Conservation (phyloP, 805 yeast species). For the Metschnikowia dekortorum region DNA sequence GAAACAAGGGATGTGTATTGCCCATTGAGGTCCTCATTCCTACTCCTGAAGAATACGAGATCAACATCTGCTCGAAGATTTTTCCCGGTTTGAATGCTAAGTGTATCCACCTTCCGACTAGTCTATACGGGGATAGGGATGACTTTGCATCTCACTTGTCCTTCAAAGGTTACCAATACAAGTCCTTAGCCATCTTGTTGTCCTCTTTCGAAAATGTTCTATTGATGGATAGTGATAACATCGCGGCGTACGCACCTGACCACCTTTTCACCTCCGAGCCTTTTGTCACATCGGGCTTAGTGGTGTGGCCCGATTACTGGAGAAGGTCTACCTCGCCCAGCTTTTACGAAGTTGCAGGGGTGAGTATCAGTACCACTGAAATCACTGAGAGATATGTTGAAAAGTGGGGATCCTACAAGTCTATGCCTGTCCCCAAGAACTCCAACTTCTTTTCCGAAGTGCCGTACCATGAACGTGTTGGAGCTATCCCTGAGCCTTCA, state of each 20-base stretch:
- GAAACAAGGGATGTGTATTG: slow-evolving; percentile 60
- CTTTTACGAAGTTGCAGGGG: slow-evolving; percentile 65
- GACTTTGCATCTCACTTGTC: slow-evolving; percentile 28
- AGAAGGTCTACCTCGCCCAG: slow-evolving; percentile 73
- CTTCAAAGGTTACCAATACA: slow-evolving; percentile 42
- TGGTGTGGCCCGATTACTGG: slow-evolving; percentile 90
- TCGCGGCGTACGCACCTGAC: slow-evolving; percentile 65
- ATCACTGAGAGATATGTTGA: slow-evolving; percentile 34
- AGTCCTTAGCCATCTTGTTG: slow-evolving; percentile 37
- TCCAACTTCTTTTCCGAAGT: slow-evolving; percentile 16
- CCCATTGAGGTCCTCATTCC: slow-evolving; percentile 87
- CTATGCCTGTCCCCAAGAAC: slow-evolving; percentile 4
- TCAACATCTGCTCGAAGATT: slow-evolving; percentile 45
- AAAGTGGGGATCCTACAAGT: slow-evolving; percentile 11
- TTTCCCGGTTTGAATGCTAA: slow-evolving; percentile 37
- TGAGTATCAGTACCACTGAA: slow-evolving; percentile 26
- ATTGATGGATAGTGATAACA: slow-evolving; percentile 71
- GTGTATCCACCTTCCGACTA: slow-evolving; percentile 35
- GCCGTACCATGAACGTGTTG: slow-evolving; percentile 61
- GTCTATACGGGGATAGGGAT: slow-evolving; percentile 19
- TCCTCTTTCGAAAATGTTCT: slow-evolving; percentile 64
- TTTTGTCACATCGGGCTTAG: slow-evolving; percentile 49
- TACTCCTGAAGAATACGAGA: slow-evolving; percentile 62
- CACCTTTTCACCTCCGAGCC: slow-evolving; percentile 53
- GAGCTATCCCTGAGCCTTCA: slow-evolving; percentile 65